These are phyloP conservation scores for Sistotremastrum niveocremeum DNA, from an alignment of 768 basidiomycete species.

Conservation along the genomic window DNA sequence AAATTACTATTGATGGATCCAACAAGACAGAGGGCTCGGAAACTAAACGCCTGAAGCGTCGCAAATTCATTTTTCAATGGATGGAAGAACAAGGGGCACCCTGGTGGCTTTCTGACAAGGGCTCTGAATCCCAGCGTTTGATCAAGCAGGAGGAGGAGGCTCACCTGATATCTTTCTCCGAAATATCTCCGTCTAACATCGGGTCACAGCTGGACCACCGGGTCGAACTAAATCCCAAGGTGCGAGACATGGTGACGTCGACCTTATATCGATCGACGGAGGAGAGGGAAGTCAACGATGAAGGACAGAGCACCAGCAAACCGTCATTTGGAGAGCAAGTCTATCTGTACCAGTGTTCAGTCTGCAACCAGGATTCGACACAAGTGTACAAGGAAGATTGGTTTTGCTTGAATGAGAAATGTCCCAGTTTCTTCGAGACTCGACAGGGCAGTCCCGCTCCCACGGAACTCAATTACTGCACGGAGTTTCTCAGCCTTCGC, in stretches of 20 bases:
- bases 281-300: not conserved
- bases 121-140: no score
- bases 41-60: slow-evolving; percentile 43
- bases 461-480: slow-evolving; percentile 2
- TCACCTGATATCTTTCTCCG: not conserved
- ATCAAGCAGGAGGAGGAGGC: not conserved
- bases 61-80: slow-evolving; percentile 80
- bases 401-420: slow-evolving; percentile 51
- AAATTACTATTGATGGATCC: slow-evolving; percentile 46
- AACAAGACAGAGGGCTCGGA: slow-evolving; percentile 27
- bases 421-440: slow-evolving; percentile 40
- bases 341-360: slow-evolving; percentile 18
- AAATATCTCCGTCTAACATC: not conserved
- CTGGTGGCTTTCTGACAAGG: slow-evolving; percentile 27
- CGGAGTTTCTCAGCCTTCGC: slow-evolving; percentile 9
- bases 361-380: slow-evolving; percentile 33
- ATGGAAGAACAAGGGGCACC: slow-evolving; percentile 53
- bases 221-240: no score
- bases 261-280: no score
- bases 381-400: slow-evolving; percentile 41
- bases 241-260: no score
- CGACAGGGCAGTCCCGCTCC: slow-evolving; percentile 18
- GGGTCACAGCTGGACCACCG: no score
- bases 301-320: not conserved
- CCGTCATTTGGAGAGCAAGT: not conserved